Evolutionary conservation across 2,329 filamentous ascomycete genomes (phyloP).

Genomic region (Aquanectria penicillioides): DNA sequence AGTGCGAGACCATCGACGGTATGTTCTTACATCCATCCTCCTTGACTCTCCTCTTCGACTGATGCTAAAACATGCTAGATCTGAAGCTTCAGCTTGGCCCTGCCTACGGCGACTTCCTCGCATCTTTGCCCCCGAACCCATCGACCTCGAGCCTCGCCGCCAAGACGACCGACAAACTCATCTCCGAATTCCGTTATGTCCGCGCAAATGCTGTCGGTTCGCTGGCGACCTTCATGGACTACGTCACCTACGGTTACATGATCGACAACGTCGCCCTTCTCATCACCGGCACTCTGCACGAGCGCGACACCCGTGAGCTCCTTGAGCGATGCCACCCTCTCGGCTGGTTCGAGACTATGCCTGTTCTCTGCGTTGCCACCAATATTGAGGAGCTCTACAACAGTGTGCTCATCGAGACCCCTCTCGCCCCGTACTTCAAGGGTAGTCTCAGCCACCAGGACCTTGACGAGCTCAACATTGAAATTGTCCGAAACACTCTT

Average conservation of each 20-base stretch:
- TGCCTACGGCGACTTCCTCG: slow-evolving; percentile 96
- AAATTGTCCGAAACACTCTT: slow-evolving; percentile 97
- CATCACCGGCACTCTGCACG: slow-evolving; percentile 97
- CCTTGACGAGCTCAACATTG: slow-evolving; percentile 97
- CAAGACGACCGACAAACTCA: slow-evolving; percentile 97
- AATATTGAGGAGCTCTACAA: slow-evolving; percentile 99
- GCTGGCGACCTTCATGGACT: slow-evolving; percentile 95
- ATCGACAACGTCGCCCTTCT: slow-evolving; percentile 98
- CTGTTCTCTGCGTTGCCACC: slow-evolving; percentile 94
- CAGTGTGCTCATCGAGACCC: slow-evolving; percentile 95
- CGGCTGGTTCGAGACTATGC: slow-evolving; percentile 99
- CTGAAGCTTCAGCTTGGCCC: slow-evolving; percentile 97
- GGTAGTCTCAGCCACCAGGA: slow-evolving; percentile 95
- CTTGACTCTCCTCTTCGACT: background rate
- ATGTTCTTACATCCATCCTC: slow-evolving; percentile 41
- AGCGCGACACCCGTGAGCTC: slow-evolving; percentile 94
- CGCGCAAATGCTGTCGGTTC: slow-evolving; percentile 93
- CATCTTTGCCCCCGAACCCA: slow-evolving; percentile 91
- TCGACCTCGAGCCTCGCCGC: slow-evolving; percentile 94
- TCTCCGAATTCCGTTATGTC: slow-evolving; percentile 96
- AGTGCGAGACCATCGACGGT: slow-evolving; percentile 99
- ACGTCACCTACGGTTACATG: slow-evolving; percentile 99
- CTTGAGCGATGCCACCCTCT: slow-evolving; percentile 95
- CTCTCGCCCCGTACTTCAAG: slow-evolving; percentile 96
- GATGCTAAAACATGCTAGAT: slow-evolving; percentile 66